phyloP scores from a whole-genome alignment of 2,329 filamentous ascomycete genomes.

The Thelonectria rubi region DNA sequence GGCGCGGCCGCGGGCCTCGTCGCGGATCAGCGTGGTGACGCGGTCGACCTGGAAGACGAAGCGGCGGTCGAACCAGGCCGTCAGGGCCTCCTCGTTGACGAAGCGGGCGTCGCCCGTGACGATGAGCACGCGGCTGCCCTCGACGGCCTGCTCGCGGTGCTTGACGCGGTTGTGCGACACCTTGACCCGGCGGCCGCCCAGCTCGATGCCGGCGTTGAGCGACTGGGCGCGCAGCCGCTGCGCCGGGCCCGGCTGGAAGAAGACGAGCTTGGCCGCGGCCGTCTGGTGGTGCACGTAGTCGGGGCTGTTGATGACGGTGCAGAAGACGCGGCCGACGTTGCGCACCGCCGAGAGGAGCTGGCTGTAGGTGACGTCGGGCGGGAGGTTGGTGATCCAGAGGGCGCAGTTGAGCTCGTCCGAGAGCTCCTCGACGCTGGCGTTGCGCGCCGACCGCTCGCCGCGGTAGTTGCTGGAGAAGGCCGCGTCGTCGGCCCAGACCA shows the following conservation, averaged over 20 bases:
- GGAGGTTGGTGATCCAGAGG: constrained; percentile 63
- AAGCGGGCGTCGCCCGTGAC: constrained; percentile 56
- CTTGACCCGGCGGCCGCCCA: constrained; percentile 49
- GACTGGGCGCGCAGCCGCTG: constrained; percentile 43
- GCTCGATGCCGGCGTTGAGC: constrained; percentile 44
- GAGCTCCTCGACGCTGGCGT: constrained; percentile 48
- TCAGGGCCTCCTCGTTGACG: constrained; percentile 54
- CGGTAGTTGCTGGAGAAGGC: constrained; percentile 48
- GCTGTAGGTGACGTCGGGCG: constrained; percentile 51
- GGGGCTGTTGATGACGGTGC: constrained; percentile 61
- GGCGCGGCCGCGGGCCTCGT: constrained; percentile 34
- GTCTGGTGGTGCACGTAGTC: constrained; percentile 48
- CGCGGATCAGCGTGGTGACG: constrained; percentile 45
- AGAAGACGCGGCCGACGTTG: constrained; percentile 60
- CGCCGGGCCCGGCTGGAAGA: constrained; percentile 55
- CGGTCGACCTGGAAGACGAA: constrained; percentile 60
- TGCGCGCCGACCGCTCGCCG: constrained; percentile 48
- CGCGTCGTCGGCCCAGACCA: not conserved
- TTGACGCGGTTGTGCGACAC: constrained; percentile 61
- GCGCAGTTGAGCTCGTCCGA: constrained; percentile 55
- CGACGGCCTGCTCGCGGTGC: constrained; percentile 44
- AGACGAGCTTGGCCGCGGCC: constrained; percentile 60
- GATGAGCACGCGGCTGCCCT: constrained; percentile 59
- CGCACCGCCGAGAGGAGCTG: constrained; percentile 57
- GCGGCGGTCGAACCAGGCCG: constrained; percentile 51